Evolutionary conservation across 208 protist species (phyloP).

Genomic region (Phytomonas sp.): DNA sequence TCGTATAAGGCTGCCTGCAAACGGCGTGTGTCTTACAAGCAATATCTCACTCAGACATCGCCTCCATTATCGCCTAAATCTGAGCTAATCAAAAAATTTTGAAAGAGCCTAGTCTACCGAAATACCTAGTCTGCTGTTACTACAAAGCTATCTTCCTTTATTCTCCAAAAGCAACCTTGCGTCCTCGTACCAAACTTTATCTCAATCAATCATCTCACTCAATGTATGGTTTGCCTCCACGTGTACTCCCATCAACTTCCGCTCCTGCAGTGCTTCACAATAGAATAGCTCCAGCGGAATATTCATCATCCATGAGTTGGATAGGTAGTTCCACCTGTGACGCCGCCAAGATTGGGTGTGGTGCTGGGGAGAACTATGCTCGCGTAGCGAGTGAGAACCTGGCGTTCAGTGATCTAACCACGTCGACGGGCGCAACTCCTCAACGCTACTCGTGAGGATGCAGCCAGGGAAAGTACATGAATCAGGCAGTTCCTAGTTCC

Average conservation of each 20-base stretch:
- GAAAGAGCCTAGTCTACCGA: too few species aligned
- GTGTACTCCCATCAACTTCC: constrained; percentile 51
- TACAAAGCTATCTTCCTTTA: constrained; percentile 19
- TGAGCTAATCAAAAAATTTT: too few species aligned
- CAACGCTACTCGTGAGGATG: constrained; percentile 78
- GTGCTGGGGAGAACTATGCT: neutral
- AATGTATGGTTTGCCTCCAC: constrained; percentile 65
- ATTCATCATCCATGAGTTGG: constrained; percentile 26
- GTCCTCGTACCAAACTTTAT: constrained; percentile 40
- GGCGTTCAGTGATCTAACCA: constrained; percentile 16
- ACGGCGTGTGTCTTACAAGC: too few species aligned
- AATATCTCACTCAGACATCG: too few species aligned
- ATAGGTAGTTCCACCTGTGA: neutral
- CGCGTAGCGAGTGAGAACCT: constrained; percentile 25
- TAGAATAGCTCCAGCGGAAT: constrained; percentile 63
- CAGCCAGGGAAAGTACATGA: constrained; percentile 39
- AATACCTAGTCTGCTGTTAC: too few species aligned
- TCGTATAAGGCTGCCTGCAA: too few species aligned
- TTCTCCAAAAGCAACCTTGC: constrained; percentile 33
- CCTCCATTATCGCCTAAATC: too few species aligned
- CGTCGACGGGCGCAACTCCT: constrained; percentile 44
- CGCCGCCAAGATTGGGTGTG: neutral
- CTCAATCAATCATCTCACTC: constrained; percentile 46
- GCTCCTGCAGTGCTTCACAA: constrained; percentile 41
- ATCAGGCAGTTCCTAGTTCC: constrained; percentile 24